Base-by-base conservation (phyloP, 495 filamentous ascomycete species). In the Aspergillus nanangensis region DNA sequence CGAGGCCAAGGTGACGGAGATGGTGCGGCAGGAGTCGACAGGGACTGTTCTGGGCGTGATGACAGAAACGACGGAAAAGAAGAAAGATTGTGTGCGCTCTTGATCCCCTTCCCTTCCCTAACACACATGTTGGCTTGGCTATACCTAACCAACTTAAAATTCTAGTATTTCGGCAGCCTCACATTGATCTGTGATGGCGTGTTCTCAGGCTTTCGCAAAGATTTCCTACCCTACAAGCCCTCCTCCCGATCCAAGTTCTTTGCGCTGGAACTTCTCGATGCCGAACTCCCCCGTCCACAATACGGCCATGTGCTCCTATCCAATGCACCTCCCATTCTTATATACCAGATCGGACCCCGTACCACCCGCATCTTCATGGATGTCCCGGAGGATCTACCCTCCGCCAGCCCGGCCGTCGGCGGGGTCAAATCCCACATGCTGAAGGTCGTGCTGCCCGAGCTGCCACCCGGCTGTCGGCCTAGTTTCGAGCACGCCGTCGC, bases 301-400 rank as follows among this genome's bases (percentile, higher is more conserved):
- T 82, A 85, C 63, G 89, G 89, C n/a, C 88, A 90, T 60, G 88
- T 94, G 38, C 65, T 92, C 37, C 81, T 94, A 48, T 80, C 82
- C 39, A 76, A 84, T 41, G 3, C 38, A 14, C 76, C 79, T 5
- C 88, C 88, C 3, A 81, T 90, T 27, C 78, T 95, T 7, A 74
- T 95, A 42, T 95, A 95, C 69, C 89, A 94, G 62, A 95, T 95
- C 63, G 87, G 88, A 52, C 82, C 84, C 5, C 86, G 81, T 66
- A 87, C 91, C 62, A 95, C 89, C 1, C 77, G 88, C 23, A 83
- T 81, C 3, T 74, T 95, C n/a, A 75, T 94, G 51, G 88, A 94
- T 68, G 76, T 95, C 2, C 87, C 86, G 13, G 77, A 81, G 23
- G 74, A 78, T 53, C 61, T 79, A 4, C 78, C 85, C 8, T 73